These are phyloP conservation scores for Lentinula aciculospora DNA, from an alignment of 768 basidiomycete species.

Conservation along the genomic window DNA sequence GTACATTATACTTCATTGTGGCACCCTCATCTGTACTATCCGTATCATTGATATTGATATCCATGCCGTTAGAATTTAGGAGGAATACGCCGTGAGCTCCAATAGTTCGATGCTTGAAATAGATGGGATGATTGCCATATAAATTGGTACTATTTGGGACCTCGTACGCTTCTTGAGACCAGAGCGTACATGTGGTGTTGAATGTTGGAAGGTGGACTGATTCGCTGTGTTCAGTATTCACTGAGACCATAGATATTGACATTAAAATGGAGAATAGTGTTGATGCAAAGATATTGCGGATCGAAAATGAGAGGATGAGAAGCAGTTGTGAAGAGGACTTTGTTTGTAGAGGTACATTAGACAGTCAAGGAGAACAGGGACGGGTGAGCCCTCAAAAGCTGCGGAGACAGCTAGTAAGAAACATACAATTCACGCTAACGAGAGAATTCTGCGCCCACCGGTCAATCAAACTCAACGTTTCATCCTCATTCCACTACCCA, in stretches of 20 bases:
- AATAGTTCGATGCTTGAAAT: constrained; percentile 61
- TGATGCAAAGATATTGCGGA: constrained; percentile 70
- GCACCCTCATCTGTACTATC: constrained; percentile 22
- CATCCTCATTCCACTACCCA: constrained; percentile 91
- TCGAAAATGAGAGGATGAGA: constrained; percentile 66
- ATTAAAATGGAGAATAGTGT: constrained; percentile 49
- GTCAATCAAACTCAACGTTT: constrained; percentile 86
- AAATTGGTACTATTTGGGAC: constrained; percentile 54
- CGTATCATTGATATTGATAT: constrained; percentile 55
- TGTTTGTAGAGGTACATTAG: constrained; percentile 37
- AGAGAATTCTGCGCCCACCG: constrained; percentile 40
- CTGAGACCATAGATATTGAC: constrained; percentile 78
- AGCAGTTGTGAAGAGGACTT: constrained; percentile 58
- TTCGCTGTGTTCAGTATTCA: constrained; percentile 67
- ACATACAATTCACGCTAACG: too few relatives aligned
- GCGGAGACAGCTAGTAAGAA: too few relatives aligned
- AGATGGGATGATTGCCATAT: constrained; percentile 72
- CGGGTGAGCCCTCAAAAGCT: too few relatives aligned
- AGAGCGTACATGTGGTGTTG: constrained; percentile 48
- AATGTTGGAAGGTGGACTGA: constrained; percentile 50
- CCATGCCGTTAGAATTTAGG: constrained; percentile 72
- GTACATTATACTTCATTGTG: constrained; percentile 66
- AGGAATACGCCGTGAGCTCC: constrained; percentile 70
- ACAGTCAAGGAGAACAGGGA: constrained; percentile 61
- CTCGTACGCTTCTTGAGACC: constrained; percentile 63